A percentile compares a stretch with the other conserved stretches of the same genome.
phyloP scores from a whole-genome alignment of 1,284 basidiomycete genomes.

The Melampsora larici-populina region DNA sequence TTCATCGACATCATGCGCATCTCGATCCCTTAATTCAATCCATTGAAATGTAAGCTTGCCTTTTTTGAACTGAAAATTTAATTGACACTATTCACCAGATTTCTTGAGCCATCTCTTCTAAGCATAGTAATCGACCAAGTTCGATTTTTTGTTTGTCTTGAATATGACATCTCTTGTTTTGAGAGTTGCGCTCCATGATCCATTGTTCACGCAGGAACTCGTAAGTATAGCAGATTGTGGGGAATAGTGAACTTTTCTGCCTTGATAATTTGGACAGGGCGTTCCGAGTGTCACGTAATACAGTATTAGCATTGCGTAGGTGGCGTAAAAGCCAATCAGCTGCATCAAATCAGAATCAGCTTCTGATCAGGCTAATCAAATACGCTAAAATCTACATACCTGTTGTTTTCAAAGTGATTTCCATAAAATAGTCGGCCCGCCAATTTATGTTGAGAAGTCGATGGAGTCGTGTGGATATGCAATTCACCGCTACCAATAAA shows the following conservation, averaged over 20 bases:
- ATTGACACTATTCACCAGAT: background rate
- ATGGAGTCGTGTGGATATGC: background rate
- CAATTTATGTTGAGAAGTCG: background rate
- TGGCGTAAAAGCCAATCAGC: background rate
- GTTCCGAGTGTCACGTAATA: background rate
- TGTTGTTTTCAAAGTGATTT: background rate
- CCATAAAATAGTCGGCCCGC: background rate
- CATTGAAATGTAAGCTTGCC: too few relatives aligned
- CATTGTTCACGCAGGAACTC: slow-evolving; percentile 2
- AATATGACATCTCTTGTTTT: background rate
- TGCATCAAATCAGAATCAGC: background rate
- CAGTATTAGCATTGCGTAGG: background rate
- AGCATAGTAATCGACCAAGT: background rate
- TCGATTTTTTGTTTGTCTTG: background rate
- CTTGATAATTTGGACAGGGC: background rate
- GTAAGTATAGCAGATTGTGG: background rate
- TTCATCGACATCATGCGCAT: too few relatives aligned
- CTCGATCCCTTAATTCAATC: too few relatives aligned
- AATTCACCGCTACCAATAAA: background rate
- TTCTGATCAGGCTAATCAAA: background rate
- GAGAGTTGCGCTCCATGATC: background rate
- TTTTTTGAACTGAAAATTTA: too few relatives aligned
- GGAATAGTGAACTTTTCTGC: background rate
- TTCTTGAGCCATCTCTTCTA: background rate
- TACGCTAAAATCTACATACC: background rate